phyloP scores from a whole-genome alignment of 2,329 filamentous ascomycete genomes.

The Botrytis hyacinthi region DNA sequence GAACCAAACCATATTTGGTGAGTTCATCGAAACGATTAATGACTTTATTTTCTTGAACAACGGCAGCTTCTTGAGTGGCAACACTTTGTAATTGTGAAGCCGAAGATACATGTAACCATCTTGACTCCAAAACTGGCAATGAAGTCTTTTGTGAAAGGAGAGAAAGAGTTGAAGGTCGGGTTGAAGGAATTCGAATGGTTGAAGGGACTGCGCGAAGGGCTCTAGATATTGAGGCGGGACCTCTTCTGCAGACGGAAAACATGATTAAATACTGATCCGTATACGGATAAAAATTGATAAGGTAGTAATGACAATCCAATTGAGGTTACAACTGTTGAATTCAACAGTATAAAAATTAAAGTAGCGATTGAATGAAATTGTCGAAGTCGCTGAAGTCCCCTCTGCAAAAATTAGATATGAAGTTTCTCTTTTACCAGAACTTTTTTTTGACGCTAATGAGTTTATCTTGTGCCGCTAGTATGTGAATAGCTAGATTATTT shows the following conservation, averaged over 20 bases:
- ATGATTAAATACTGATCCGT: slow-evolving; percentile 26
- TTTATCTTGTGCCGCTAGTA: slow-evolving; percentile 3
- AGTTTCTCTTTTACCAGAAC: not conserved
- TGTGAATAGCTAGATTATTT: not conserved
- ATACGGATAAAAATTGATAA: slow-evolving; percentile 23
- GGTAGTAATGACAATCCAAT: slow-evolving; percentile 8
- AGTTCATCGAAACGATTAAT: slow-evolving; percentile 38
- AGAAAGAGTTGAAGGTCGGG: slow-evolving; percentile 32
- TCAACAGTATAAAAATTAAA: slow-evolving; percentile 23
- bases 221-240: slow-evolving; percentile 37
- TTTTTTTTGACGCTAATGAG: slow-evolving; percentile 14
- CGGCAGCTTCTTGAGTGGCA: slow-evolving; percentile 14
- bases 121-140: slow-evolving; percentile 27
- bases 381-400: slow-evolving; percentile 5
- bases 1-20: slow-evolving; percentile 35
- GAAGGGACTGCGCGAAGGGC: slow-evolving; percentile 31
- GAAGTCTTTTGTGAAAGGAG: slow-evolving; percentile 25
- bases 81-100: slow-evolving; percentile 26
- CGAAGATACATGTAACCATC: slow-evolving; percentile 35
- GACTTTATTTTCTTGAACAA: slow-evolving; percentile 19
- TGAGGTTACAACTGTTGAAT: not conserved
- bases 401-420: not conserved
- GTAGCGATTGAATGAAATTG: slow-evolving; percentile 19
- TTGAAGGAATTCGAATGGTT: slow-evolving; percentile 31
- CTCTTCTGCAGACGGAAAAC: slow-evolving; percentile 39